phyloP scores from a whole-genome alignment of 768 basidiomycete species.

The Psilocybe cubensis region DNA sequence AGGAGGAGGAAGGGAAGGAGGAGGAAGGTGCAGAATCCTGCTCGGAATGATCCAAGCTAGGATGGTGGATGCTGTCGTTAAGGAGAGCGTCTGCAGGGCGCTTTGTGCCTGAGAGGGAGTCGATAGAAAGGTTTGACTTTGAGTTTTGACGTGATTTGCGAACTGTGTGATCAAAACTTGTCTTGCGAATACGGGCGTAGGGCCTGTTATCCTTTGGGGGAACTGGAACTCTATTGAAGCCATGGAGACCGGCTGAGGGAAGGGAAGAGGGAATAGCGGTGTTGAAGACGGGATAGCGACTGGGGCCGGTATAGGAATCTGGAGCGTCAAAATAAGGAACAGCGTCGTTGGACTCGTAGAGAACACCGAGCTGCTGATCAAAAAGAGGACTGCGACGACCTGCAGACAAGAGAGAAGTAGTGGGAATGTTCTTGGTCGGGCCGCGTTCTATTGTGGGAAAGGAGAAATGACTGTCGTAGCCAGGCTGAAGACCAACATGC shows the following conservation, averaged over 20 bases:
- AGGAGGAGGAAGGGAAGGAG: conserved; percentile 68
- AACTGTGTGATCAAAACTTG: conserved; percentile 94
- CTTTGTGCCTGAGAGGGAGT: conserved; percentile 71
- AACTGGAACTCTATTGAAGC: conserved; percentile 45
- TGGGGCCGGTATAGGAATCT: conserved; percentile 11
- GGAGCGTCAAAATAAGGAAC: conserved; percentile 20
- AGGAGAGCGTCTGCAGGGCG: conserved; percentile 84
- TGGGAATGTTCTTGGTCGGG: conserved; percentile 22
- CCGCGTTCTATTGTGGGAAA: conserved; percentile 40
- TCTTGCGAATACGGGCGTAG: conserved; percentile 89
- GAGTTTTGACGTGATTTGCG: conserved; percentile 68
- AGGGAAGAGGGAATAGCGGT: conserved; percentile 72
- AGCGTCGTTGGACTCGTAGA: conserved; percentile 37
- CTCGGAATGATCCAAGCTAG: conserved; percentile 47
- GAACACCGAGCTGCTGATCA: conserved; percentile 42
- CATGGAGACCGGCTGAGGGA: conserved; percentile 72
- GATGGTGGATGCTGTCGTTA: conserved; percentile 77
- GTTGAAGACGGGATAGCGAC: conserved; percentile 27
- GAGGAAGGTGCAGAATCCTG: conserved; percentile 30
- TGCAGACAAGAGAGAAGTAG: conserved; percentile 40
- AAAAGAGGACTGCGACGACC: conserved; percentile 53
- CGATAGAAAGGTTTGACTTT: conserved; percentile 76
- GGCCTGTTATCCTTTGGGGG: conserved; percentile 41
- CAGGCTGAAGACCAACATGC: conserved; percentile 30
- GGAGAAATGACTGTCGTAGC: conserved; percentile 47